Conservation (phyloP, 1,284 basidiomycete species). For the Malassezia obtusa region DNA sequence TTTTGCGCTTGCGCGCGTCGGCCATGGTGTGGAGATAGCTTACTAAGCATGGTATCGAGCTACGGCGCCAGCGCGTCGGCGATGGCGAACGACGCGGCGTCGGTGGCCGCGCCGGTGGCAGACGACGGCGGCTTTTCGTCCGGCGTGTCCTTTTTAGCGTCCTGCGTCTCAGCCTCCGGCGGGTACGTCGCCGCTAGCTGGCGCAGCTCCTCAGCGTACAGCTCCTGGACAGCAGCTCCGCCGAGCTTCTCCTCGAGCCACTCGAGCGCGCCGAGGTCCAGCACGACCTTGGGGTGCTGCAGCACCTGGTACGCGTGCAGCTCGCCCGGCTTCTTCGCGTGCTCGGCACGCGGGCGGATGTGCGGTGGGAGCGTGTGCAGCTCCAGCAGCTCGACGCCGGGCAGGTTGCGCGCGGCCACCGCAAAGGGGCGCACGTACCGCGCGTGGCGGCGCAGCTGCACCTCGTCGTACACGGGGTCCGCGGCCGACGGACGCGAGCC, state of each 20-base stretch:
- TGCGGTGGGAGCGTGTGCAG: slow-evolving; percentile 34
- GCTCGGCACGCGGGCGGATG: slow-evolving; percentile 28
- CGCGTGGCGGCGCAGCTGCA: slow-evolving; percentile 29
- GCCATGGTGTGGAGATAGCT: slow-evolving; percentile 7
- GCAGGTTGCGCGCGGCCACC: slow-evolving; percentile 34
- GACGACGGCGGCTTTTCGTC: neutral
- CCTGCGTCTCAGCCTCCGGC: neutral
- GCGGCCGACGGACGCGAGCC: slow-evolving; percentile 27
- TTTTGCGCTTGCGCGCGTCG: slow-evolving; percentile 7
- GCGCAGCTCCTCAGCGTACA: slow-evolving; percentile 12
- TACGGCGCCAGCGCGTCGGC: slow-evolving; percentile 4
- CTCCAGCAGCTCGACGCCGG: slow-evolving; percentile 32
- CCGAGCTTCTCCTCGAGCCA: slow-evolving; percentile 48
- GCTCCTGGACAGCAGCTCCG: slow-evolving; percentile 36
- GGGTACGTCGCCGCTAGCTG: neutral
- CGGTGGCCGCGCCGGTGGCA: neutral
- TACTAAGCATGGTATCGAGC: slow-evolving; percentile 11
- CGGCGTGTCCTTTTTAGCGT: neutral
- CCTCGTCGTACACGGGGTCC: slow-evolving; percentile 33
- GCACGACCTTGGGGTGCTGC: slow-evolving; percentile 29
- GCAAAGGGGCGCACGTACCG: slow-evolving; percentile 31
- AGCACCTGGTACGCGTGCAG: slow-evolving; percentile 46
- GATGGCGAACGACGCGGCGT: neutral
- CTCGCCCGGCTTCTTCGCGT: slow-evolving; percentile 43
- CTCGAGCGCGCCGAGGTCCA: slow-evolving; percentile 46